Conservation (phyloP, 2,329 filamentous ascomycete genomes). For the Aspergillus jensenii region DNA sequence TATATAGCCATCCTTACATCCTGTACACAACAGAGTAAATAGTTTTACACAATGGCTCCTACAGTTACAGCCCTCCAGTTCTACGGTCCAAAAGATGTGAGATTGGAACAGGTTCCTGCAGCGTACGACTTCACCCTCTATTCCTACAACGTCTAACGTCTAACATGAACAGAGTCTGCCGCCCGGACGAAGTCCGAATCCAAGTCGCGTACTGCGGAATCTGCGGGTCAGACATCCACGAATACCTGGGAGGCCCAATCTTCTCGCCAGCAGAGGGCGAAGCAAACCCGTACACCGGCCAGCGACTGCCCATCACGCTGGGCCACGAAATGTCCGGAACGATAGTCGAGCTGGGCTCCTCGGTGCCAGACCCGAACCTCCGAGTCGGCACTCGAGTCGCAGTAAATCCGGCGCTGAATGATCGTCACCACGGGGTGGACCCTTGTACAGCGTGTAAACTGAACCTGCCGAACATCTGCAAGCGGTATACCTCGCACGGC, state of each 20-base stretch:
- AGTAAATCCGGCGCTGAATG: not conserved
- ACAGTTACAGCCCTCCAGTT: not conserved
- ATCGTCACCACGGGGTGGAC: not conserved
- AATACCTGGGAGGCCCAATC: conserved; percentile 1
- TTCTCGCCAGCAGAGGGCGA: not conserved
- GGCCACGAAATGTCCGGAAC: not conserved
- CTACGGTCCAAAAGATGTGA: not conserved
- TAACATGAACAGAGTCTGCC: not conserved
- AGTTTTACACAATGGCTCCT: not conserved
- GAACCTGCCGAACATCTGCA: not conserved
- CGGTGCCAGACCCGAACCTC: not conserved
- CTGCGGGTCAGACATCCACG: conserved; percentile 3
- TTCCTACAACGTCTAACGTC: not conserved
- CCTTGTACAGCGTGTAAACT: not conserved
- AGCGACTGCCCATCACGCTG: not conserved
- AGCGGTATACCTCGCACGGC: not conserved
- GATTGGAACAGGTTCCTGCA: not conserved
- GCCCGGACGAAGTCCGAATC: conserved; percentile 2
- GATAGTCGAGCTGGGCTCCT: not conserved
- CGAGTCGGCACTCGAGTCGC: not conserved
- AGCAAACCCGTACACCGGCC: not conserved
- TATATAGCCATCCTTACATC: not conserved
- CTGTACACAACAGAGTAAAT: not conserved
- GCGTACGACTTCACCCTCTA: not conserved
- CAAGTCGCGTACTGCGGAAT: conserved; percentile 8